phyloP scores from a whole-genome alignment of 2,329 filamentous ascomycete species.

The Epichloe baconii region DNA sequence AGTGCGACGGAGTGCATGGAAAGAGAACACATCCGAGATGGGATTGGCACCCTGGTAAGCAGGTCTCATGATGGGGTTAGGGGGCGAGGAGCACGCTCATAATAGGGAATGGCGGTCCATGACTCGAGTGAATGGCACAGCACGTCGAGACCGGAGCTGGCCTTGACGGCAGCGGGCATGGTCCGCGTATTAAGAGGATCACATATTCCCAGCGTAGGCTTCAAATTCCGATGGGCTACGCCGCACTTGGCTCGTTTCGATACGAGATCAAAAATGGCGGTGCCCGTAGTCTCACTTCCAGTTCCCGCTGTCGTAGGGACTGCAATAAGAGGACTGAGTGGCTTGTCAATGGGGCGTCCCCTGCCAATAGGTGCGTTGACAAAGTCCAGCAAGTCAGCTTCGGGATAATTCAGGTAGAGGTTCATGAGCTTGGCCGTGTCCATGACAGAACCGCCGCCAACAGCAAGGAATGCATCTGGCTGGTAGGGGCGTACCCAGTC shows the following conservation, averaged over 20 bases:
- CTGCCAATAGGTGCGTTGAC: constrained; percentile 90
- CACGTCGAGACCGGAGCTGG: constrained; percentile 83
- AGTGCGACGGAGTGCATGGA: constrained; percentile 70
- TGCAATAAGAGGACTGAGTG: constrained; percentile 64
- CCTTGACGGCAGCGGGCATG: constrained; percentile 91
- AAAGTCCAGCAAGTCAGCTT: constrained; percentile 92
- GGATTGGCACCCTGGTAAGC: constrained; percentile 97
- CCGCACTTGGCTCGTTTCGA: constrained; percentile 87
- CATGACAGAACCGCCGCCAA: constrained; percentile 83
- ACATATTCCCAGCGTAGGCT: constrained; percentile 83
- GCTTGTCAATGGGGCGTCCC: constrained; percentile 61
- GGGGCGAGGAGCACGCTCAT: constrained; percentile 73
- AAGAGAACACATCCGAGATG: constrained; percentile 92
- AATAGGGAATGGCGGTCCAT: constrained; percentile 94
- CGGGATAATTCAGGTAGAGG: constrained; percentile 78
- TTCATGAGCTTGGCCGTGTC: constrained; percentile 99
- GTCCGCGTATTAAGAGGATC: constrained; percentile 82
- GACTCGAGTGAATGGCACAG: constrained; percentile 91
- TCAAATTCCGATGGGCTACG: constrained; percentile 87
- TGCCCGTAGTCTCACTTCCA: constrained; percentile 90
- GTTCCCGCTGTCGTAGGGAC: constrained; percentile 77
- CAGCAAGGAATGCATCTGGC: constrained; percentile 84
- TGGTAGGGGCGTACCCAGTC: constrained; percentile 67
- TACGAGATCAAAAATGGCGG: constrained; percentile 93
- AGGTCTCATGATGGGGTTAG: constrained; percentile 80